Percentiles rank a stretch among this genome's conserved stretches.
Conservation (phyloP, 2,329 filamentous ascomycete genomes). For the Alternaria sp. region DNA sequence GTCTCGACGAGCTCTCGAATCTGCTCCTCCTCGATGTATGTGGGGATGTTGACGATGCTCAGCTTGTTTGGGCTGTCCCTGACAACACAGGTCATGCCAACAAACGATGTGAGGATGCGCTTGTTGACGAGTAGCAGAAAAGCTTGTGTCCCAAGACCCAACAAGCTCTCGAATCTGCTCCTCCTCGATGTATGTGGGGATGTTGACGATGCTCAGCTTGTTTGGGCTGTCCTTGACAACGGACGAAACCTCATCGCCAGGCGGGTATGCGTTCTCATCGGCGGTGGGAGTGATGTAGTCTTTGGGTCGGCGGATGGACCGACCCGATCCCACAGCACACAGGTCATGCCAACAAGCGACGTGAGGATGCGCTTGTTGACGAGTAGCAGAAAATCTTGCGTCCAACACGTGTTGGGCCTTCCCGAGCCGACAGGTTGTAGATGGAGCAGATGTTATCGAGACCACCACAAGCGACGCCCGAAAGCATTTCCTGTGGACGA, state of each 20-base stretch:
- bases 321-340: slow-evolving; percentile 88
- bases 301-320: slow-evolving; percentile 86
- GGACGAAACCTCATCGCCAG: slow-evolving; percentile 75
- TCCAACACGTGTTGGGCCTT: slow-evolving; percentile 95
- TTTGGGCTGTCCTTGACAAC: slow-evolving; percentile 75
- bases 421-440: slow-evolving; percentile 96
- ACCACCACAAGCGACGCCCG: slow-evolving; percentile 89
- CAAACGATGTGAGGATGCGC: no score
- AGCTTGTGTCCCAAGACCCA: no score
- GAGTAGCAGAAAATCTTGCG: slow-evolving; percentile 96
- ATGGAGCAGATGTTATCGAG: slow-evolving; percentile 99
- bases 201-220: slow-evolving; percentile 92
- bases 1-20: slow-evolving; percentile 87
- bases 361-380: slow-evolving; percentile 95
- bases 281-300: slow-evolving; percentile 90
- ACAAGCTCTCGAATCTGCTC: slow-evolving; percentile 86
- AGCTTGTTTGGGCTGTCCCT: slow-evolving; percentile 91
- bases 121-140: no score
- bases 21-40: slow-evolving; percentile 88
- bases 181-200: slow-evolving; percentile 85
- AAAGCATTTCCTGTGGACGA: neutral
- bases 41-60: slow-evolving; percentile 85
- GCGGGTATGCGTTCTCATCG: slow-evolving; percentile 69
- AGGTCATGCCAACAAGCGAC: slow-evolving; percentile 98
- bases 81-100: no score